Percentiles rank a stretch among this genome's conserved stretches.
These are phyloP conservation scores for Bretziella fagacearum DNA, from an alignment of 2,329 filamentous ascomycete genomes.

Conservation along the genomic window DNA sequence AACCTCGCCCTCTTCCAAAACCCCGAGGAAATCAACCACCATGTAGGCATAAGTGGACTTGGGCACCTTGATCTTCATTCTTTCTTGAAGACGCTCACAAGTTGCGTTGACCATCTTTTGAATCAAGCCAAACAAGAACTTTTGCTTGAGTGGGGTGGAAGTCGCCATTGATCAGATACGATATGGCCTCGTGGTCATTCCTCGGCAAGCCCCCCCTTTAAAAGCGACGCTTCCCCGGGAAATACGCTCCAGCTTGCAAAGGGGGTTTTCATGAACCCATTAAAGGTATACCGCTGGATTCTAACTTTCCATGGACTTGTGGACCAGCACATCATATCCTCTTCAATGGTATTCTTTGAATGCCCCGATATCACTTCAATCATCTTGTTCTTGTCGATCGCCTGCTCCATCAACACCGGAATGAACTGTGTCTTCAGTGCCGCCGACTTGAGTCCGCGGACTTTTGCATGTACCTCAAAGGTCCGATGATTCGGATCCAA, in stretches of 20 bases:
- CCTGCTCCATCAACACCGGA: constrained; percentile 46
- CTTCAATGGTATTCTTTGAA: constrained; percentile 32
- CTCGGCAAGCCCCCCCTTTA: constrained; percentile 35
- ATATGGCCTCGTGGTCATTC: constrained; percentile 32
- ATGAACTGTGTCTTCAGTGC: constrained; percentile 52
- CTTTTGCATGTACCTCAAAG: constrained; percentile 43
- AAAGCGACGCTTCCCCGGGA: constrained; percentile 26
- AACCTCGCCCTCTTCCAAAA: constrained; percentile 47
- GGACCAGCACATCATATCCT: constrained; percentile 38
- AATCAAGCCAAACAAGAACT: constrained; percentile 32
- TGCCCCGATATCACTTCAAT: constrained; percentile 30
- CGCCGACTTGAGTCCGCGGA: constrained; percentile 31
- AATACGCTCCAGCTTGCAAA: constrained; percentile 23
- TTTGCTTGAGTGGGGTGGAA: constrained; percentile 36
- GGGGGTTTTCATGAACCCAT: constrained; percentile 34
- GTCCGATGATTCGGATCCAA: constrained; percentile 36
- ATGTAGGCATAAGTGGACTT: constrained; percentile 48
- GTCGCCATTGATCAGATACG: constrained; percentile 39
- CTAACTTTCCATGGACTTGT: constrained; percentile 28
- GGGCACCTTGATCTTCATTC: constrained; percentile 43
- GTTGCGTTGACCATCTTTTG: constrained; percentile 32
- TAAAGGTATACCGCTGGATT: constrained; percentile 31
- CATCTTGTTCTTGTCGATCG: constrained; percentile 30
- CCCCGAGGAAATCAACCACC: constrained; percentile 46
- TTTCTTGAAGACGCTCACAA: constrained; percentile 36